Evolutionary conservation across 1,139 yeast species (phyloP), one percentile per base, ranked within the genome.

Genomic region (Kodamaea suecica): DNA sequence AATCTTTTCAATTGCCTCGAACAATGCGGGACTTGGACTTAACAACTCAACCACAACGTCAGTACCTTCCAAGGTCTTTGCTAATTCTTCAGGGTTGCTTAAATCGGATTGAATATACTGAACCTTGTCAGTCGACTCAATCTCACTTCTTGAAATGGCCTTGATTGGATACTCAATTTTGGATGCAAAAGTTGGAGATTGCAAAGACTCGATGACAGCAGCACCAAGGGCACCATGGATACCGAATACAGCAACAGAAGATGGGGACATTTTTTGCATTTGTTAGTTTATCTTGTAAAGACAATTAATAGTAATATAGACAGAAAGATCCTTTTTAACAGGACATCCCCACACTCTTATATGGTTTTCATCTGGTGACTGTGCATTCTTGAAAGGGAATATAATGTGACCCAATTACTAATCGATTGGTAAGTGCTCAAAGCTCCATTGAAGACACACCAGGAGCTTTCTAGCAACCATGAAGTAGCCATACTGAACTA

Each of bases 21-120:
- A 32, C 15, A 54, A 33, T 3, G 38, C 50, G 2, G 65, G 63
- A 19, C 41, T 41, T 4, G 57, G 47, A n/a, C 59, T 53, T 17
- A 63, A 46, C 34, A 77, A 55, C 42, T 75, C 74, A 44, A 80
- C 52, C 17, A 80, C 54, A 13, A 70, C 79, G 44, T 78, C 81
- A 29, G 59, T 64, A 3, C 76, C 79, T 33, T 57, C 50, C 33
- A 80, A 61, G 17, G 66, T 63, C 5, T 59, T 57, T 13, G 53
- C 50, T 12, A 55, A 38, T 3, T 42, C 43, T 3, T 48, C 62
- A n/a, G 58, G 45, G 15, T 54, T 48, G 12, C 38, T 42, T 31
- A 54, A 45, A 38, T 59, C 60, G 9, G 59, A 64, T 39, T 55
- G 49, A 37, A 66, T 51, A 51, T 66, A 76, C 49, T 73, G 51